These are phyloP conservation scores for Penicillium sp. DNA, from an alignment of 2,329 filamentous ascomycete species.

Conservation along the genomic window DNA sequence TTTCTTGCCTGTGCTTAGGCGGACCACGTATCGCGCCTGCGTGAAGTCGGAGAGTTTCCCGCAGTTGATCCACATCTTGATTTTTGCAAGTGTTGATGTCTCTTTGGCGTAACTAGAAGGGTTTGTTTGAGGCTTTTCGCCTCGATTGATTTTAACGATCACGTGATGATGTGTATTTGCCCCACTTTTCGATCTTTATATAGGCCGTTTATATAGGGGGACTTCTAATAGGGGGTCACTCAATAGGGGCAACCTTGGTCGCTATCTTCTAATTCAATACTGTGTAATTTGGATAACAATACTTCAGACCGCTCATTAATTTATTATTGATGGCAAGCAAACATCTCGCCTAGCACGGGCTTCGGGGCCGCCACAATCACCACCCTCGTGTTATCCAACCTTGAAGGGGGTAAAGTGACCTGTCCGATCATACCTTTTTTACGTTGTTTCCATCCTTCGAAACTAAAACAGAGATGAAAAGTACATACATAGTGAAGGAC, in stretches of 20 bases:
- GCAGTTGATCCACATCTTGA: slow-evolving; percentile 22
- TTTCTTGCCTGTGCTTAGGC: slow-evolving; percentile 39
- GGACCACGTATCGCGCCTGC: slow-evolving; percentile 38
- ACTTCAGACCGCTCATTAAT: not conserved
- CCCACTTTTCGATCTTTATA: not conserved
- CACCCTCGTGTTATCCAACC: not conserved
- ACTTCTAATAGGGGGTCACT: not conserved
- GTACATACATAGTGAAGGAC: not conserved
- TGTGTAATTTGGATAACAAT: not conserved
- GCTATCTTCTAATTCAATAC: not conserved
- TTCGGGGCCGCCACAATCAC: not conserved
- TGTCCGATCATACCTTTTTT: not conserved
- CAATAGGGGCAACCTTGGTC: not conserved
- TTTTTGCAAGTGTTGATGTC: not conserved
- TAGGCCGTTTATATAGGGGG: not conserved
- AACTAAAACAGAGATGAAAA: not conserved
- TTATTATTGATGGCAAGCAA: not conserved
- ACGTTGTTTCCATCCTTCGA: not conserved
- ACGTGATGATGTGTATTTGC: not conserved
- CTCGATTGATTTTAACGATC: not conserved
- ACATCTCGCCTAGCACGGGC: not conserved
- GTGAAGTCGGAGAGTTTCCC: slow-evolving; percentile 29
- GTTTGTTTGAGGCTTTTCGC: slow-evolving; percentile 3
- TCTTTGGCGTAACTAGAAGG: not conserved
- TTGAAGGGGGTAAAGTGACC: not conserved